These are phyloP conservation scores for Diaporthe humulicola DNA, from an alignment of 2,329 filamentous ascomycete genomes.

Conservation along the genomic window DNA sequence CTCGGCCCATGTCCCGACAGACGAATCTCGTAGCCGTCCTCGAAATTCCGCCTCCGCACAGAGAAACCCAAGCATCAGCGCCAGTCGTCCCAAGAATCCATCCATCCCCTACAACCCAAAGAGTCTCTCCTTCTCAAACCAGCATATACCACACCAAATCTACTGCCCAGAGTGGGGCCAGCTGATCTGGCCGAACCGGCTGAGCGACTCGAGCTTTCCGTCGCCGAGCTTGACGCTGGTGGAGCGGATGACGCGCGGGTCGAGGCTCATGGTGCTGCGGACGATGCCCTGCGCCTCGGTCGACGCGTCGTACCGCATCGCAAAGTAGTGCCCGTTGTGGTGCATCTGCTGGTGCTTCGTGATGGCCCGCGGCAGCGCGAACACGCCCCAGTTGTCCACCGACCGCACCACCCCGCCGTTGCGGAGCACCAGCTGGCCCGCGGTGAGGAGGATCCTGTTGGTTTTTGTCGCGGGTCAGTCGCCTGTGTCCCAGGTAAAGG, in stretches of 20 bases:
- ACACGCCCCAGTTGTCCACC: slow-evolving; percentile 95
- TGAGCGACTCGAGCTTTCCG: slow-evolving; percentile 82
- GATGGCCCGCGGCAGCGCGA: slow-evolving; percentile 84
- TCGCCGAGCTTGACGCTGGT: slow-evolving; percentile 88
- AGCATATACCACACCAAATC: neutral
- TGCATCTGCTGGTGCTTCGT: slow-evolving; percentile 87
- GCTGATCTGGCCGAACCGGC: slow-evolving; percentile 62
- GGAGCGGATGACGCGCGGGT: slow-evolving; percentile 91
- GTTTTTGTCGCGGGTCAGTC: neutral
- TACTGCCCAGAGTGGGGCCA: slow-evolving; percentile 55
- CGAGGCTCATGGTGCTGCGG: slow-evolving; percentile 80
- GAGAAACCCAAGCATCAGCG: neutral
- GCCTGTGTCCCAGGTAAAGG: neutral
- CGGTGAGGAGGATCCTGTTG: slow-evolving; percentile 85
- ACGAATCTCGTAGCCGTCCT: neutral
- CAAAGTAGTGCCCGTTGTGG: slow-evolving; percentile 93
- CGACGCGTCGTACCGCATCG: slow-evolving; percentile 93
- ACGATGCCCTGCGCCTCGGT: slow-evolving; percentile 80
- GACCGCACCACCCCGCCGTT: slow-evolving; percentile 91
- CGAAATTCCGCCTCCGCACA: neutral
- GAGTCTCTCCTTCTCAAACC: neutral
- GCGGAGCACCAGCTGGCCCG: slow-evolving; percentile 85
- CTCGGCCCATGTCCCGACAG: neutral
- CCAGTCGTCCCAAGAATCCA: neutral
- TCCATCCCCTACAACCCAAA: slow-evolving; percentile 8